Base-by-base conservation (phyloP, 1,284 basidiomycete species). In the Schizopora paradoxa region DNA sequence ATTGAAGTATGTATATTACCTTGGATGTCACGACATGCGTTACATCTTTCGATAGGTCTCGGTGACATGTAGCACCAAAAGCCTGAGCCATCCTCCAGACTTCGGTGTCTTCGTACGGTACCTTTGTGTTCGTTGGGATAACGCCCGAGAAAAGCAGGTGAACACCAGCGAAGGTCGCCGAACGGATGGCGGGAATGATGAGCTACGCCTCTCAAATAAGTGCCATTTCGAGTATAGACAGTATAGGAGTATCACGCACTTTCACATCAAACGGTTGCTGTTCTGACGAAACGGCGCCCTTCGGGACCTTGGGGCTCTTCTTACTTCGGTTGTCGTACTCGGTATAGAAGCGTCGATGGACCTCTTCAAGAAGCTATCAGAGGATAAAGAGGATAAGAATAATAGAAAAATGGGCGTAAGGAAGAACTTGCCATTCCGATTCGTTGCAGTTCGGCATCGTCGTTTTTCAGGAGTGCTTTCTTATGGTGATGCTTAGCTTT, bases 21-120 rank as follows among this genome's bases (percentile, higher is more conserved):
- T 90, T 88, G 3, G 86, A 87, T 11, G 92, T 87, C 21, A 99
- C 89, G 27, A 98, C 82, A 58, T 99, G 95, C 0, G 95, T 98
- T 14, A 89, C 76, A 0, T 74, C 65, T n/a, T 66, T 63, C 2
- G 72, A 74, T 19, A 97, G 62, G 45, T 87, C 80, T 13, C 76
- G 77, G 29, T 81, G 74, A 62, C 90, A 92, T 31, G 67, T 69
- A 0, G 95, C 95, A 13, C 95, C 95, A 58, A 96, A 99, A 62
- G 87, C 82, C 39, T 77, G 73, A 4, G 95, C 91, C 56, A 86
- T 74, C 49, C 79, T 76, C 94, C 94, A 98, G 41, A 92, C 80
- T 54, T 95, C 90, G 11, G 88, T 86, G 6, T 77, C 71, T 60
- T 92, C 84, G 22, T 90, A 85, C 49, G 70, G 41, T 18, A 51